Evolutionary conservation across 768 basidiomycete genomes (phyloP).

Genomic region (Russula lepida): DNA sequence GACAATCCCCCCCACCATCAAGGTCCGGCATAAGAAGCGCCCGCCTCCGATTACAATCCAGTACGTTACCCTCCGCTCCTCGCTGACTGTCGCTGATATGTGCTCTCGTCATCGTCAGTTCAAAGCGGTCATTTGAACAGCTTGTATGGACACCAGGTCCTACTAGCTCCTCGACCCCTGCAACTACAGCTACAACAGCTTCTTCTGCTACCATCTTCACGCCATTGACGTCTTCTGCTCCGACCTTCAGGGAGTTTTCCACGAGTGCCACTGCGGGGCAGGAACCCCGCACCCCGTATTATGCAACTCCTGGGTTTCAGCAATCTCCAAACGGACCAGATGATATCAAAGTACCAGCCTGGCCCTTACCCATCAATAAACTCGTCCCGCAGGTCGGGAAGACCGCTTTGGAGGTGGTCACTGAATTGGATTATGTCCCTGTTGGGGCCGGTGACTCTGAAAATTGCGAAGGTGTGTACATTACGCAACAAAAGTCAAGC

Average conservation of each 20-base stretch:
- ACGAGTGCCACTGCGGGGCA: slow-evolving; percentile 5
- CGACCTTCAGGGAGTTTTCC: slow-evolving; percentile 7
- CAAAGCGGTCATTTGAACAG: slow-evolving; percentile 18
- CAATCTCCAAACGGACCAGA: slow-evolving; percentile 16
- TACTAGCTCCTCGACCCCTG: background rate
- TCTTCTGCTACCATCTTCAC: slow-evolving; percentile 13
- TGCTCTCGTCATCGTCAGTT: slow-evolving; percentile 3
- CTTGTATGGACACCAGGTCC: slow-evolving; percentile 18
- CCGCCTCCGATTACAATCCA: slow-evolving; percentile 18
- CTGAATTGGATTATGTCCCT: slow-evolving; percentile 4
- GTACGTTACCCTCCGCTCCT: slow-evolving; percentile 11
- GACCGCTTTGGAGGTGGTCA: slow-evolving; percentile 17
- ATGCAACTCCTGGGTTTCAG: slow-evolving; percentile 21
- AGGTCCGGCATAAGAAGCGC: slow-evolving; percentile 21
- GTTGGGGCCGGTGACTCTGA: background rate
- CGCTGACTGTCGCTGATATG: background rate
- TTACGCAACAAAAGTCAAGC: background rate
- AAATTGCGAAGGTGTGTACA: background rate
- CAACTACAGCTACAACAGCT: slow-evolving; percentile 3
- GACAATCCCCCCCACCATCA: slow-evolving; percentile 21
- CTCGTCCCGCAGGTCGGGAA: slow-evolving; percentile 16
- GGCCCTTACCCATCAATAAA: slow-evolving; percentile 13
- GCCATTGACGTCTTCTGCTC: slow-evolving; percentile 10
- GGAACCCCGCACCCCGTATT: slow-evolving; percentile 17
- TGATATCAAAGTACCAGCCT: slow-evolving; percentile 9